These are phyloP conservation scores for Tetrahymena elliotti DNA, from an alignment of 73 alveolate genomes.

Conservation along the genomic window DNA sequence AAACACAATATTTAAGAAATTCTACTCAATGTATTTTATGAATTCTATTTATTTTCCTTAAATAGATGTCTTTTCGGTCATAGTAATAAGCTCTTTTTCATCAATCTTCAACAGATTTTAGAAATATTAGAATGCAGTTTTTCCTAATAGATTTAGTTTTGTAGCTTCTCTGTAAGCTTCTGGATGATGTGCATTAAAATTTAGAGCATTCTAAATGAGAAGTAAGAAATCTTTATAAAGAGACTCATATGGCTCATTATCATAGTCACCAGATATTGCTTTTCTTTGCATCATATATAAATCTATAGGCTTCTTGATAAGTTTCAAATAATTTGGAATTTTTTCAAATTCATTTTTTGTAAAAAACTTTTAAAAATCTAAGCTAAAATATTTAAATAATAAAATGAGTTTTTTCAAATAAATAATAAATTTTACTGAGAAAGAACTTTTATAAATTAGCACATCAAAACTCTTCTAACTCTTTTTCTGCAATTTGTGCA, in stretches of 20 bases:
- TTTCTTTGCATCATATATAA: not conserved
- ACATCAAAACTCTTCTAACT: not conserved
- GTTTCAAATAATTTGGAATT: not conserved
- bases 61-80: not conserved
- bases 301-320: not conserved
- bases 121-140: not conserved
- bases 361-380: not conserved
- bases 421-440: not conserved
- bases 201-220: not conserved
- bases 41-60: not conserved
- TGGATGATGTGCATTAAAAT: not conserved
- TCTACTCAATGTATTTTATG: not conserved
- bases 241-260: not conserved
- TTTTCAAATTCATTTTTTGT: not conserved
- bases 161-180: not conserved
- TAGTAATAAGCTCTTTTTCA: not conserved
- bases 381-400: not conserved
- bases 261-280: not conserved
- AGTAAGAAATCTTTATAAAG: not conserved
- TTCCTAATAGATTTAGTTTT: not conserved
- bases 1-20: not conserved
- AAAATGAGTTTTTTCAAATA: not conserved
- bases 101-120: not conserved
- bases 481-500: not conserved
- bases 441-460: not conserved